Base-by-base conservation (phyloP, 768 basidiomycete genomes). In the Rhodotorula taiwanensis region DNA sequence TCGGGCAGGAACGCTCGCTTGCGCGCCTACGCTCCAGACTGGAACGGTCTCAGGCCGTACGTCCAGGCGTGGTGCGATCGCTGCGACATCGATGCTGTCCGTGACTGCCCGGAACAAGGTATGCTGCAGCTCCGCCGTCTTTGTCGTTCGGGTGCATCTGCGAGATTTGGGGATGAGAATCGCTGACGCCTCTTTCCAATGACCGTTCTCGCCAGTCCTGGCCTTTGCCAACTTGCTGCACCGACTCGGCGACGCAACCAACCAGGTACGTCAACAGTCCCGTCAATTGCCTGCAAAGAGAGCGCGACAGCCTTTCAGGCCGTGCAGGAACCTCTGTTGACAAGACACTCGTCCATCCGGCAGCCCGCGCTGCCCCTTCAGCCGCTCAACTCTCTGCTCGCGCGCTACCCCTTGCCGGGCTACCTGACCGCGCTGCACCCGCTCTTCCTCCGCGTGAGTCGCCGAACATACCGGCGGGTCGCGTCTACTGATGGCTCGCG, bases 401-500 rank as follows among this genome's bases (percentile, higher is more conserved):
- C 76, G 8, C 82, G 86, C 67, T 89, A 85, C 69, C 77, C 84
- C 0, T 81, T 81, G 9, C 77, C 81, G 28, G 76, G 75, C 0
- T 80, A 81, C 13, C 80, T 83, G 72, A 88, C 88, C 0, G 79
- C 84, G 2, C 76, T 89, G 27, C 89, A 91, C 71, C 79, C 83
- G 5, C 76, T 84, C 31, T 86, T 88, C 70, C 73, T 89, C 41
- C 79, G 80, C 60, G 86, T 86, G 58, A 65, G 83, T 71, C n/a
- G n/a, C n/a, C n/a, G n/a, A n/a, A n/a, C n/a, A n/a, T n/a, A n/a
- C n/a, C n/a, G n/a, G n/a, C n/a, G n/a, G n/a, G n/a, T n/a, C n/a
- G n/a, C n/a, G n/a, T n/a, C n/a, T n/a, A n/a, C n/a, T n/a, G n/a
- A n/a, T n/a, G n/a, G n/a, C n/a, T n/a, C n/a, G n/a, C n/a, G n/a